Evolutionary conservation across 495 filamentous ascomycete species (phyloP), one percentile per base, ranked within the genome.

Genomic region (Annulohypoxylon nitens): DNA sequence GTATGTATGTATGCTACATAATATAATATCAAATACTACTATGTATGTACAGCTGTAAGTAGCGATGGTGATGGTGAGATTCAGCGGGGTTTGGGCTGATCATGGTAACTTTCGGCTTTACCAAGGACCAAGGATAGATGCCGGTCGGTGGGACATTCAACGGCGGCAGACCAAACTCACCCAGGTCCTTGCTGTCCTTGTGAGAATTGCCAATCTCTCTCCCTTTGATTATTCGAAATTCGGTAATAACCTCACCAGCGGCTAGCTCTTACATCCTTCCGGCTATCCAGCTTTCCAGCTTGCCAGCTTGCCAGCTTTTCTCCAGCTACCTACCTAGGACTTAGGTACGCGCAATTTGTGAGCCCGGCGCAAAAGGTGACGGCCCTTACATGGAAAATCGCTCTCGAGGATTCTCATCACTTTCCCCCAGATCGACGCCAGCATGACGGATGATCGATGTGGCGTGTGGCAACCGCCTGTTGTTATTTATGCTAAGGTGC

Each of bases 361-460:
- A 69, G 41, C 50, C 39, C 48, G 34, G 53, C 36, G 16, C 60
- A 34, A 34, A 73, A 61, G 39, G 58, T 59, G 61, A 64, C 60
- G 45, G 37, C 72, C 72, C 72, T 67, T 64, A 68, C 67, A n/a
- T 70, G 41, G 58, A 70, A 59, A 9, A 50, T 47, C 43, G 43
- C 43, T 47, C 43, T 47, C 43, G 30, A 20, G n/a, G n/a, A 47
- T 18, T 47, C 43, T 47, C 43, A 20, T 59, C 54, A 36, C 20
- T 26, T 18, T 39, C 20, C 67, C 71, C 72, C 67, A 70, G 72
- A 75, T 75, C 72, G 67, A 47, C 72, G 53, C 72, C 67, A 63
- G 72, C 72, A 75, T 75, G 58, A 58, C 67, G 60, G 72, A 70
- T 67, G 72, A 75, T 75, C 72, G 36, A 23, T 70, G 72, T 68